Conservation (phyloP, 371 early-diverging fungal genomes). For the Encephalitozoon hellem region DNA sequence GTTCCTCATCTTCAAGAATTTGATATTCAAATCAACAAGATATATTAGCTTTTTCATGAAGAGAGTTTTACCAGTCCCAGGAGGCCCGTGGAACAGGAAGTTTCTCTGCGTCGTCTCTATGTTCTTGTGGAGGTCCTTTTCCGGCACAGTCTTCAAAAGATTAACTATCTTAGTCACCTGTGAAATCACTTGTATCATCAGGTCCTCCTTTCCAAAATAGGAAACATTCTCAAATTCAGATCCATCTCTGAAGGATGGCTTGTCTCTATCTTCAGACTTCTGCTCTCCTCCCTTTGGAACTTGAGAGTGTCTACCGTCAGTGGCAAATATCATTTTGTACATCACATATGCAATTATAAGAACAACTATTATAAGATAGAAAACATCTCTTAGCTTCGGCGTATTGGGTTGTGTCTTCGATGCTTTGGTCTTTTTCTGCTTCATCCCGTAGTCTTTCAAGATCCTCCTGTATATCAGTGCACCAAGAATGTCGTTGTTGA, state of each 20-base stretch:
- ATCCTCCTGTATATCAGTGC: neutral
- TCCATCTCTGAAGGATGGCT: neutral
- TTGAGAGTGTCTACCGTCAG: neutral
- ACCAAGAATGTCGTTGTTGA: neutral
- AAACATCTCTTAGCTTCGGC: neutral
- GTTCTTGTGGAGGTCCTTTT: slow-evolving; percentile 2
- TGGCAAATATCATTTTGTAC: neutral
- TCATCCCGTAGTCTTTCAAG: neutral
- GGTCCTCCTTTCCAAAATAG: slow-evolving; percentile 17
- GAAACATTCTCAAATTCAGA: neutral
- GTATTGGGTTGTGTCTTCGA: neutral
- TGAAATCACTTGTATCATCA: neutral
- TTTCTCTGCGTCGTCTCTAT: slow-evolving; percentile 27
- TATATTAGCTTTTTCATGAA: slow-evolving; percentile 44
- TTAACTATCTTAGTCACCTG: slow-evolving; percentile 1
- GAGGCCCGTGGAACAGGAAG: slow-evolving; percentile 50
- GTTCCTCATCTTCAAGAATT: slow-evolving; percentile 2
- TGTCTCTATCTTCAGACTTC: neutral
- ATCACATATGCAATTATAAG: neutral
- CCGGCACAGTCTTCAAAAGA: neutral
- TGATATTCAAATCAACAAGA: slow-evolving; percentile 34
- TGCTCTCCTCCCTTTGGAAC: neutral
- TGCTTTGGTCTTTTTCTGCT: neutral
- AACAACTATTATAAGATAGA: neutral
- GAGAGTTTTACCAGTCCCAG: slow-evolving; percentile 58